Base-by-base conservation (phyloP, 2,329 filamentous ascomycete species). In the Lomentospora prolificans region DNA sequence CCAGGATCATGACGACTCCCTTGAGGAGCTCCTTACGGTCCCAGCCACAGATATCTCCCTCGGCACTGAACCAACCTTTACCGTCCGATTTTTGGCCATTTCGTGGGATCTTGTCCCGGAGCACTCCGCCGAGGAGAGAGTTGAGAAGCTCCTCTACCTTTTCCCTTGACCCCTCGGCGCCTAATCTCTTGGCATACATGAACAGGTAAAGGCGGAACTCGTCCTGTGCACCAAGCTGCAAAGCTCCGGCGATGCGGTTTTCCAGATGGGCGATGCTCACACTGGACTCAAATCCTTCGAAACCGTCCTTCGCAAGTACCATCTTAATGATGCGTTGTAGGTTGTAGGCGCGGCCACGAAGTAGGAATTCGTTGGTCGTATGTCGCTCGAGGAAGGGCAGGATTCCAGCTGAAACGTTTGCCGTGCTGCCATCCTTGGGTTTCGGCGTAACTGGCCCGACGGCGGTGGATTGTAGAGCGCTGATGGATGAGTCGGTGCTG, bases 181-280 rank as follows among this genome's bases (percentile, higher is more conserved):
- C 94, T 4, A 99, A 81, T 0, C 94, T 85, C 73, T 96, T 97
- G 3, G 91, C 92, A 65, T 99, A 99, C 90, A 97, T 97, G 65
- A 90, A 87, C n/a, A 99, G 75, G 65, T 97, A 97, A 1, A 96
- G 77, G 57, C 90, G 84, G 72, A 97, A 99, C 67, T 99, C 94
- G 57, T 97, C 91, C 63, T 84, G 87, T 0, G 94, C 87, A 3
- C 87, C 89, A 1, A 99, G 75, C 58, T 89, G 86, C 66, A 95
- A 73, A 0, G 94, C 89, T 3, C 90, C 95, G 2, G 94, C 92
- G 50, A 99, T 85, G 39, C 95, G 83, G 64, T 96, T 97, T 69
- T 99, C 94, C 10, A 99, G 75, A 72, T 99, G 94, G 5, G 91
- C 92, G 60, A 99, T 90, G 55, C 89, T 95, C 51, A 96, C 88